phyloP scores from a whole-genome alignment of 352 stramenopile species.

The Globisporangium solare region DNA sequence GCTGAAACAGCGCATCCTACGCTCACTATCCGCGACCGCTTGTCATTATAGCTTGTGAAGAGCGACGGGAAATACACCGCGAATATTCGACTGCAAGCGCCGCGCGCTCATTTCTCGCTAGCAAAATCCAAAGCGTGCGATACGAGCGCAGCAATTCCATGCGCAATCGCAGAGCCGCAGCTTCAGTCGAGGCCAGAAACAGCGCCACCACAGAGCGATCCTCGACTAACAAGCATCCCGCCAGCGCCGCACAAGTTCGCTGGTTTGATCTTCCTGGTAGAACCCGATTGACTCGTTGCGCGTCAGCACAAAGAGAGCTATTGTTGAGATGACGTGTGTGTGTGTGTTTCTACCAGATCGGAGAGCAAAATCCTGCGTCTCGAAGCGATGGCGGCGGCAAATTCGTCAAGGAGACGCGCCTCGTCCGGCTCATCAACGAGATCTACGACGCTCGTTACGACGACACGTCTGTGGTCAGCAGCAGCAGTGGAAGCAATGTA shows the following conservation, averaged over 20 bases:
- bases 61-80: constrained; percentile 54
- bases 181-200: background rate
- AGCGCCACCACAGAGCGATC: background rate
- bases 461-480: constrained; percentile 18
- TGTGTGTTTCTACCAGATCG: background rate
- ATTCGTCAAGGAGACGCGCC: constrained; percentile 45
- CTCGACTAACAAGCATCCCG: background rate
- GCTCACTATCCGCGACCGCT: too few species aligned
- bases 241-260: constrained; percentile 21
- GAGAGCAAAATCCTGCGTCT: background rate
- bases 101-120: background rate
- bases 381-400: background rate
- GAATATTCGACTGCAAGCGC: constrained; percentile 34
- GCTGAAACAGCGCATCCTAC: background rate
- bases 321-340: too few species aligned
- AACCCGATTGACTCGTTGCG: background rate
- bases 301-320: too few species aligned
- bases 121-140: background rate
- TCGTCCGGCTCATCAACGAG: constrained; percentile 56
- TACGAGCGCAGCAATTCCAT: background rate
- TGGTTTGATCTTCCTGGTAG: constrained; percentile 35
- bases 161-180: too few species aligned
- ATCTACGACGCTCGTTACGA: constrained; percentile 62
- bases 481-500: background rate
- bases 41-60: constrained; percentile 38